Evolutionary conservation across 139 green algal species (phyloP), one percentile per base, ranked within the genome.

Genomic region (Parachlorella kessleri): DNA sequence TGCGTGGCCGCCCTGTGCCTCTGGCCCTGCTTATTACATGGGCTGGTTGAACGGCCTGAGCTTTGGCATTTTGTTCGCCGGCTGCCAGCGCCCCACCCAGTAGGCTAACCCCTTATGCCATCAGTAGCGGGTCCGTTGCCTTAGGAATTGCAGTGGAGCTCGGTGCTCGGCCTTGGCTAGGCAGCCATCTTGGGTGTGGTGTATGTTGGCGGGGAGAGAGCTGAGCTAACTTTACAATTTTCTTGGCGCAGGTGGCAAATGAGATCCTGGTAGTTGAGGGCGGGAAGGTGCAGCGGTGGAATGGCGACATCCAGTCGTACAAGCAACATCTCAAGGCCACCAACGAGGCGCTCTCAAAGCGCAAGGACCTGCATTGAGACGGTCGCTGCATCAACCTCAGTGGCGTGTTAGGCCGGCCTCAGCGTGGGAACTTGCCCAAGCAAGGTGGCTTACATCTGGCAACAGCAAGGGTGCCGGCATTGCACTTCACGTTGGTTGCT

Each of bases 181-280:
- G 21, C 35, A 42, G 28, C 32, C 67, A 7, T 54, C 7, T 6
- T 54, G 14, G 63, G 63, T 9, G 14, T 7, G 63, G 63, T n/a
- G 63, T 7, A 9, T 18, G 14, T 7, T n/a, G 28, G 21, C 14
- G 63, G 63, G 7, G 7, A 10, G 14, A 24, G 26, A 10, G 14
- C 7, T 24, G 21, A 69, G 63, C 63, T 7, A 7, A 35, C 63
- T 69, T 7, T 7, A 32, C 28, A 24, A 7, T 7, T 14, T 4
- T 18, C 54, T 35, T 10, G 33, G 30, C 35, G 8, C 88, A 93
- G 82, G 92, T 96, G n/a, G 92, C 90, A 65, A 93, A 95, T 39
- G 93, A 98, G 84, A 98, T 98, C 75, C 98, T 95, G 95, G 90
- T 96, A 73, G 96, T 98, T 59, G 87, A 89, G 35, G 79, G 94